These are phyloP conservation scores for Dactylella cylindrospora DNA, from an alignment of 2,329 filamentous ascomycete species.

Conservation along the genomic window DNA sequence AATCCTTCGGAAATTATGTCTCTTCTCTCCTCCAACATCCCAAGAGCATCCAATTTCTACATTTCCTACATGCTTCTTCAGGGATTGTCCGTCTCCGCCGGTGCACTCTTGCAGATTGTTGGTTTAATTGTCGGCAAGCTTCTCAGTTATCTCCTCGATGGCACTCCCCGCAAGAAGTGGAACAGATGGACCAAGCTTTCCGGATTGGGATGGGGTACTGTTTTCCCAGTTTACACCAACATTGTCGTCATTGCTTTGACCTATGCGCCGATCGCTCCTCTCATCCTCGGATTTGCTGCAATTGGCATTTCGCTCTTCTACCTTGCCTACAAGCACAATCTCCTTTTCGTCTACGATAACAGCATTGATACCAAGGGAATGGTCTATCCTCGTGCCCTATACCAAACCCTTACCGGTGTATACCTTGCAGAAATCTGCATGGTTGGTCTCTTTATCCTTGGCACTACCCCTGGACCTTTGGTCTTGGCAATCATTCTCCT, in stretches of 20 bases:
- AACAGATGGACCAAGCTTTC: conserved; percentile 72
- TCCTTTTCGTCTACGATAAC: conserved; percentile 82
- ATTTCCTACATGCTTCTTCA: conserved; percentile 93
- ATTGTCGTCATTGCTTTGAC: conserved; percentile 79
- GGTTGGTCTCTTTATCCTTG: conserved; percentile 78
- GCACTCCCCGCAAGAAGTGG: conserved; percentile 78
- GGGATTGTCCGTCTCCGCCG: conserved; percentile 75
- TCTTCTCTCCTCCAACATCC: conserved; percentile 72
- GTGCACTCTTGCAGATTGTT: conserved; percentile 70
- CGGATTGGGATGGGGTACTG: conserved; percentile 78
- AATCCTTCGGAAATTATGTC: conserved; percentile 64
- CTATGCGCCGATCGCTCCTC: conserved; percentile 82
- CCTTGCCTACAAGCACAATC: conserved; percentile 83
- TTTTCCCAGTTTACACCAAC: conserved; percentile 78
- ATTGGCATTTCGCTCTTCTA: conserved; percentile 80
- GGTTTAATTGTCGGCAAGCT: conserved; percentile 74
- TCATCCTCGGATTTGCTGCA: conserved; percentile 79
- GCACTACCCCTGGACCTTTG: conserved; percentile 66
- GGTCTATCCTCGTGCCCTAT: conserved; percentile 81
- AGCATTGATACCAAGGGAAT: conserved; percentile 83
- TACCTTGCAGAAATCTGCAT: conserved; percentile 82
- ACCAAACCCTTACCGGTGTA: conserved; percentile 79
- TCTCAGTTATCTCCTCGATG: conserved; percentile 72
- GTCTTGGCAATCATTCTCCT: conserved; percentile 75
- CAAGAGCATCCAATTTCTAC: conserved; percentile 88